Conservation (phyloP, 345 rosid species). For the Lepidium africanum region DNA sequence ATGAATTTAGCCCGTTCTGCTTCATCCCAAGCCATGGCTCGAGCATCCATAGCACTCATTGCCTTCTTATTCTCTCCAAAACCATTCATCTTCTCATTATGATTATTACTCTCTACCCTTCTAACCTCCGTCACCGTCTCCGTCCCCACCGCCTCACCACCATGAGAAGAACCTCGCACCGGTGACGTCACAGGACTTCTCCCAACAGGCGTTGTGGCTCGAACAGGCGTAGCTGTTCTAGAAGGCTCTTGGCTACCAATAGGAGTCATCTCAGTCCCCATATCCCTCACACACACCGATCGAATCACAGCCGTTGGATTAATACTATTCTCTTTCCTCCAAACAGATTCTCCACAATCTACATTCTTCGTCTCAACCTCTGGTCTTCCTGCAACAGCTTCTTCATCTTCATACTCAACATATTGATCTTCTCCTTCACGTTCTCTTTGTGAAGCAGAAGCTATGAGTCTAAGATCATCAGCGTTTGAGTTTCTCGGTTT, state of each 20-base stretch:
- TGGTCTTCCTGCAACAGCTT: conserved; percentile 20
- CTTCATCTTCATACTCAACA: conserved; percentile 33
- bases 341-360: conserved; percentile 57
- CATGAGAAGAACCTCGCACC: conserved; percentile 36
- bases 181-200: conserved; percentile 83
- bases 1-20: conserved; percentile 85
- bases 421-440: conserved; percentile 53
- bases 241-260: conserved; percentile 91
- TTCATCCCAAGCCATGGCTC: conserved; percentile 89
- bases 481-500: conserved; percentile 86
- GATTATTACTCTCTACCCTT: conserved; percentile 1
- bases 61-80: conserved; percentile 19
- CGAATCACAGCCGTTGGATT: conserved; percentile 40
- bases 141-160: conserved; percentile 15
- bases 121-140: conserved; percentile 7
- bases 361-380: conserved; percentile 66
- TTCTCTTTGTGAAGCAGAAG: conserved; percentile 68
- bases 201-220: conserved; percentile 67
- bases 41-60: conserved; percentile 51
- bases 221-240: conserved; percentile 71
- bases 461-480: conserved; percentile 80
- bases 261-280: conserved; percentile 99
- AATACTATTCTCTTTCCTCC: conserved; percentile 48
- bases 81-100: neutral
- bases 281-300: conserved; percentile 80